Percentiles rank a stretch among this genome's conserved stretches.
Conservation (phyloP, 192 early-diverging fungal genomes). For the Coemansia sp. region DNA sequence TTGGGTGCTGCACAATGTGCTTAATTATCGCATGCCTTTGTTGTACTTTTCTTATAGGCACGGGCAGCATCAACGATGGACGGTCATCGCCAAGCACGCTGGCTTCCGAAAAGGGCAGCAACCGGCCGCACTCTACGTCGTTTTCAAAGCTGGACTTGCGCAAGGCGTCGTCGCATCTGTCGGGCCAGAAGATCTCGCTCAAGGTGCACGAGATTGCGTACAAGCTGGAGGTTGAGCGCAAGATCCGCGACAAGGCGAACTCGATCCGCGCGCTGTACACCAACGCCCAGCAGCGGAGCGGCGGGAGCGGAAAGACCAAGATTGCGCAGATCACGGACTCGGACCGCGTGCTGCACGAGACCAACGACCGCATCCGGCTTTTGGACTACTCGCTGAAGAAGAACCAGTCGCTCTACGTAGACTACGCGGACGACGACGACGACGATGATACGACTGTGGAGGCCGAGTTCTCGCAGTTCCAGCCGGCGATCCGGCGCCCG, state of each 20-base stretch:
- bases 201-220: conserved; percentile 84
- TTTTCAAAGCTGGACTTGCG: conserved; percentile 60
- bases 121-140: conserved; percentile 39
- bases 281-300: conserved; percentile 46
- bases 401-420: conserved; percentile 84
- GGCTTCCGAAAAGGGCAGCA: conserved; percentile 10
- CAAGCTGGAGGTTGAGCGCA: conserved; percentile 93
- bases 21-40: neutral
- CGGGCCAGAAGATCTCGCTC: conserved; percentile 69
- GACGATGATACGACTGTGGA: conserved; percentile 52
- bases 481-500: conserved; percentile 65
- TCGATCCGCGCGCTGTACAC: conserved; percentile 46
- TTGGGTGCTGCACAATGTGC: neutral
- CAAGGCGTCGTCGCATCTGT: conserved; percentile 66
- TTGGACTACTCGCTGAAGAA: conserved; percentile 74
- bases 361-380: conserved; percentile 73
- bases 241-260: conserved; percentile 68
- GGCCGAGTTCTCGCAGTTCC: conserved; percentile 23
- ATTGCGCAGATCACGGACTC: conserved; percentile 48
- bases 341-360: conserved; percentile 50
- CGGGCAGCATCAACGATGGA: conserved; percentile 18
- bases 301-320: conserved; percentile 49
- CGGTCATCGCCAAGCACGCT: conserved; percentile 23
- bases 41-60: neutral
- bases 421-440: conserved; percentile 73